phyloP scores from a whole-genome alignment of 176 grass and related monocot genomes.

The Juncus inflexus region DNA sequence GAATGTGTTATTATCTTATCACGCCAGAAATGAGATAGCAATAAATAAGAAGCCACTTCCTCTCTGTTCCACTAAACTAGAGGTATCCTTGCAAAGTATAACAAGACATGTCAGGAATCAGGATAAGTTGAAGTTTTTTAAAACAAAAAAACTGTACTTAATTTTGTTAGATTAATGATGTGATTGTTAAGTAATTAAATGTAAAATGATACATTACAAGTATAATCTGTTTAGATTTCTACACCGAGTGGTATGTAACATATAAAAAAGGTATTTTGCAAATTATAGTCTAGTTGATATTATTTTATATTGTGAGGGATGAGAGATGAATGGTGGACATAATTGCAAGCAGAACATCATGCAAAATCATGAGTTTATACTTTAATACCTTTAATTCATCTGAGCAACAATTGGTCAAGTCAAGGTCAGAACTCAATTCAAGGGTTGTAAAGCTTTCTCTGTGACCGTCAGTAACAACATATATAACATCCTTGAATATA shows the following conservation, averaged over 20 bases:
- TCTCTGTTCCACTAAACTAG: neutral
- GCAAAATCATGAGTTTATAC: slow-evolving; percentile 18
- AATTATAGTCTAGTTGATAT: neutral
- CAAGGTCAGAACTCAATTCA: neutral
- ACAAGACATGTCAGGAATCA: neutral
- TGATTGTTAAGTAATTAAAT: too few species aligned
- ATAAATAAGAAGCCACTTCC: slow-evolving; percentile 20
- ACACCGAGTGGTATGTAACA: too few species aligned
- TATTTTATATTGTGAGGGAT: slow-evolving; percentile 6
- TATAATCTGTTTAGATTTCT: too few species aligned
- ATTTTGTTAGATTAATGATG: too few species aligned
- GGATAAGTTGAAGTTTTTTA: neutral
- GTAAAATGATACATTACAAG: too few species aligned
- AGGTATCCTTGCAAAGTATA: neutral
- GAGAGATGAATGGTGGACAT: slow-evolving; percentile 7
- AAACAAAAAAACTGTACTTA: too few species aligned
- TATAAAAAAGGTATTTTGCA: too few species aligned
- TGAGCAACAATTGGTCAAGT: slow-evolving; percentile 3
- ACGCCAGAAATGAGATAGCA: slow-evolving; percentile 6
- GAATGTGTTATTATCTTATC: neutral
- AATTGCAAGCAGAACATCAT: slow-evolving; percentile 25
- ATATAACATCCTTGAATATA: neutral
- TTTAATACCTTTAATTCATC: slow-evolving; percentile 22
- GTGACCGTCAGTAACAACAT: neutral
- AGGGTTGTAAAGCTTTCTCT: neutral